Evolutionary conservation across 176 grass and related monocot genomes (phyloP).

Genomic region (Triticum turgidum): DNA sequence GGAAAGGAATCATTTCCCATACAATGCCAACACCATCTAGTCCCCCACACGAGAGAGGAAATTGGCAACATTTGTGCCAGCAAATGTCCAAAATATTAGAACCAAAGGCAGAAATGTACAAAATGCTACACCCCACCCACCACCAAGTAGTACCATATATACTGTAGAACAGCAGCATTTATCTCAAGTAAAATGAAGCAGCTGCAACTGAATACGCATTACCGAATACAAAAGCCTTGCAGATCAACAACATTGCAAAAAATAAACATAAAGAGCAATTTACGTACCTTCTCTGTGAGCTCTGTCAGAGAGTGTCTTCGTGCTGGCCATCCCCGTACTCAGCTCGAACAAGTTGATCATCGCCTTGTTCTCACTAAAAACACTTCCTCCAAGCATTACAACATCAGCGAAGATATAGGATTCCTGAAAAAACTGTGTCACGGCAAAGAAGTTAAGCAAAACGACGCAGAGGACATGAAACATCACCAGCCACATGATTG

Average conservation of each 20-base stretch:
- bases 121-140: neutral
- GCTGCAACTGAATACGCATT: neutral
- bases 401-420: neutral
- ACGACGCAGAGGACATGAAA: neutral
- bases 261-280: neutral
- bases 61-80: neutral
- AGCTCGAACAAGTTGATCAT: slow-evolving; percentile 74
- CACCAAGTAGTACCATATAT: neutral
- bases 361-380: slow-evolving; percentile 20
- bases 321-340: slow-evolving; percentile 53
- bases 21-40: neutral
- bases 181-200: neutral
- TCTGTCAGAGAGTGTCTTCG: slow-evolving; percentile 31
- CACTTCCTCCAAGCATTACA: neutral
- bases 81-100: slow-evolving; percentile 18
- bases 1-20: slow-evolving; percentile 15
- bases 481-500: slow-evolving; percentile 18
- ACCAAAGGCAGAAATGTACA: neutral
- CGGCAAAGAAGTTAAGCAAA: neutral
- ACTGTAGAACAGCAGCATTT: slow-evolving; percentile 26
- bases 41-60: neutral
- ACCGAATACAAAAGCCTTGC: neutral
- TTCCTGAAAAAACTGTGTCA: slow-evolving; percentile 22
- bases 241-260: slow-evolving; percentile 5
- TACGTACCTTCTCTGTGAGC: slow-evolving; percentile 53